Base-by-base conservation (phyloP, 768 basidiomycete species). In the Termitomyces sp. region DNA sequence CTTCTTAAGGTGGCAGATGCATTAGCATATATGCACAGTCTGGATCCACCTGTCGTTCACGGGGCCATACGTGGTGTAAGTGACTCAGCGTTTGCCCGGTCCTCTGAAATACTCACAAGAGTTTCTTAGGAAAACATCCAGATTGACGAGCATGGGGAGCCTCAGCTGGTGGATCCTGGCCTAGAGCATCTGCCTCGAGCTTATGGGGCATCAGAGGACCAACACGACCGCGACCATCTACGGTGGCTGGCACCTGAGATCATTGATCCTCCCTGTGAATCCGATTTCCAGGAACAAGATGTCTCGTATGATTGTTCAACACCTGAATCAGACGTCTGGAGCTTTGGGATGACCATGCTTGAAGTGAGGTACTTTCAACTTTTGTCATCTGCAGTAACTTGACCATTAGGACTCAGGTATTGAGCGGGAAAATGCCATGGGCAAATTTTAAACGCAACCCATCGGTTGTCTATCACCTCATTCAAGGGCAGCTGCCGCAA, bases 211-310 rank as follows among this genome's bases (percentile, higher is more conserved):
- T 37, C 57, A n/a, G 50, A 59, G 13, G 48, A 33, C 4, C 51
- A 46, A 34, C 58, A 36, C 22, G 42, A 59, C 45, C 34, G 51
- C 10, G 53, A 58, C 20, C 18, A 50, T n/a, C 20, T 56, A 7
- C 58, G 67, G 3, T 69, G 71, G 69, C 57, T 61, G 53, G 68
- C 71, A 14, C 71, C 68, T 5, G 71, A 70, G 53, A 12, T 65
- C 1, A n/a, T 68, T 55, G 62, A 39, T 26, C 59, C 58, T 13
- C 47, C 56, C 20, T 27, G 22, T 14, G 58, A 50, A 24, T 12
- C 40, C 10, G 36, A 26, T 18, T 2, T 16, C 18, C n/a, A 54
- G 14, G 56, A 44, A 2, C 2, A 45, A 4, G 40, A 16, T 27
- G 20, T 34, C 42, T 22, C 44, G 7, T 55, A 49, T 34, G 46